These are phyloP conservation scores for Hypoxylon cercidicola DNA, from an alignment of 495 filamentous ascomycete genomes.

Conservation along the genomic window DNA sequence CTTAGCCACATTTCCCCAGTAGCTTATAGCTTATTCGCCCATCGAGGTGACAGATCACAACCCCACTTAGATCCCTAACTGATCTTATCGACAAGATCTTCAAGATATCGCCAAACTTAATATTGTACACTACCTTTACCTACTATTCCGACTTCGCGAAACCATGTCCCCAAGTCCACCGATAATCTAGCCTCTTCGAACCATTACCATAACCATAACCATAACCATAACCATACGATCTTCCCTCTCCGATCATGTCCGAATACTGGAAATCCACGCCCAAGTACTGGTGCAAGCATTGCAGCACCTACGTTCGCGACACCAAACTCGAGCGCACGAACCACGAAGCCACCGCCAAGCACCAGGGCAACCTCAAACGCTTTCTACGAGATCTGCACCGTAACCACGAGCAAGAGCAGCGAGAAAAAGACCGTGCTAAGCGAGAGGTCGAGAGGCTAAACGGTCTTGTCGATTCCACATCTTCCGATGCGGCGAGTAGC, in stretches of 20 bases:
- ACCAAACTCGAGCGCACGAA: constrained; percentile 88
- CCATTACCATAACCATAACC: too few species aligned
- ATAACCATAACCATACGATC: neutral
- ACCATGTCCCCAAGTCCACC: too few species aligned
- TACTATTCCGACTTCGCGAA: too few species aligned
- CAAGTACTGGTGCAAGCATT: constrained; percentile 98
- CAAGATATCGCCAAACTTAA: too few species aligned
- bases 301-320: constrained; percentile 89
- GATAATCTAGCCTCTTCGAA: too few species aligned
- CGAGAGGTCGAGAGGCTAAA: constrained; percentile 88
- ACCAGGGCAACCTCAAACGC: constrained; percentile 89
- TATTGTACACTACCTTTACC: too few species aligned
- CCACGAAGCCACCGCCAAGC: constrained; percentile 88
- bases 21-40: too few species aligned
- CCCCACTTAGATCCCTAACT: too few species aligned
- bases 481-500: constrained; percentile 28
- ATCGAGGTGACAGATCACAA: too few species aligned
- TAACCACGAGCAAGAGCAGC: constrained; percentile 77
- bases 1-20: too few species aligned
- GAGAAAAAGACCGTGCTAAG: constrained; percentile 83
- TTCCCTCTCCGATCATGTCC: constrained; percentile 68
- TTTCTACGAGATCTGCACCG: constrained; percentile 89
- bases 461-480: constrained; percentile 69
- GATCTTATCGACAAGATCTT: too few species aligned
- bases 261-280: constrained; percentile 99